Evolutionary conservation across 2,329 filamentous ascomycete genomes (phyloP).

Genomic region (Ceratocystis smalleyi): DNA sequence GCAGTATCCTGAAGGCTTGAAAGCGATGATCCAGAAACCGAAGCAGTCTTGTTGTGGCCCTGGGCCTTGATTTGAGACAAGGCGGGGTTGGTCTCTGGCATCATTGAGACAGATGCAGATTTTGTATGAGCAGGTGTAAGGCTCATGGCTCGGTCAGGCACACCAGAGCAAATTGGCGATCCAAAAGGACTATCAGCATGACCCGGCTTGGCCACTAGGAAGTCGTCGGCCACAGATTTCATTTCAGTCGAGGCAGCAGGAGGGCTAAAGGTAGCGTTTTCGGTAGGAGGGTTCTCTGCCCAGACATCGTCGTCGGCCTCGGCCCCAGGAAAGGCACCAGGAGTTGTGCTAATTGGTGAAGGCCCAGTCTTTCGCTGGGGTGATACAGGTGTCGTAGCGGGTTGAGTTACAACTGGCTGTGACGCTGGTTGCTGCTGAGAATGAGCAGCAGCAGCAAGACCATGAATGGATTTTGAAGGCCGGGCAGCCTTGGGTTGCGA

Average conservation of each 20-base stretch:
- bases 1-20: constrained; percentile 31
- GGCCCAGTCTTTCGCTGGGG: constrained; percentile 20
- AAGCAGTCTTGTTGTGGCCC: constrained; percentile 23
- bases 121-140: constrained; percentile 39
- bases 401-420: constrained; percentile 21
- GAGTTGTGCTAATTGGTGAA: constrained; percentile 28
- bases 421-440: not conserved
- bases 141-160: constrained; percentile 7
- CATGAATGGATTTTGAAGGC: constrained; percentile 34
- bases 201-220: constrained; percentile 30
- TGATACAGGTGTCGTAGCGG: constrained; percentile 20
- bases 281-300: constrained; percentile 36
- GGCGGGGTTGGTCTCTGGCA: constrained; percentile 25
- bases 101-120: constrained; percentile 45
- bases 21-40: constrained; percentile 41
- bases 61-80: constrained; percentile 20
- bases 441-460: constrained; percentile 20
- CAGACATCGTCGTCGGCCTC: constrained; percentile 34
- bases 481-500: constrained; percentile 34
- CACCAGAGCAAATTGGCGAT: constrained; percentile 23
- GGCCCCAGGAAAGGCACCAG: constrained; percentile 19
- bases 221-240: constrained; percentile 19
- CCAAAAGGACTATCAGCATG: constrained; percentile 22
- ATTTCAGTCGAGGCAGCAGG: not conserved
- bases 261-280: constrained; percentile 1